phyloP scores from a whole-genome alignment of 495 filamentous ascomycete genomes.

The Aspergillus coremiiformis region DNA sequence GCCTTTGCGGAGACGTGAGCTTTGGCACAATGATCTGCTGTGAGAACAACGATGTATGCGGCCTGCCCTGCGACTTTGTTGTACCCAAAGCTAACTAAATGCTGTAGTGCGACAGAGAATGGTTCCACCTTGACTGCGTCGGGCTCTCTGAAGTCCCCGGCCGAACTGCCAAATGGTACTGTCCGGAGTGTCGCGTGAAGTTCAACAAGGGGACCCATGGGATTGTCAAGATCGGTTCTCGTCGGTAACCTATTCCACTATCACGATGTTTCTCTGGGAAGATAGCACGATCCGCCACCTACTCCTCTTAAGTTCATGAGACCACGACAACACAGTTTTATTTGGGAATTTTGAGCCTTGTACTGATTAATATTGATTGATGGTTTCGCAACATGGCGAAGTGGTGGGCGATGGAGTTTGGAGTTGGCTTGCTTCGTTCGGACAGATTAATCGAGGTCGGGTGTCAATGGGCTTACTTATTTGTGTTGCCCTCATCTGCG shows the following conservation, averaged over 20 bases:
- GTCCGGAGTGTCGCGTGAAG: constrained; percentile 71
- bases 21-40: constrained; percentile 94
- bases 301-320: constrained; percentile 17
- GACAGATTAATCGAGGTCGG: background rate
- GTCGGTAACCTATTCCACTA: constrained; percentile 15
- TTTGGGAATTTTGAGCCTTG: constrained; percentile 6
- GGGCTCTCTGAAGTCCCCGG: constrained; percentile 67
- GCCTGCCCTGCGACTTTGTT: constrained; percentile 6
- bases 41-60: constrained; percentile 80
- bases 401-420: constrained; percentile 8
- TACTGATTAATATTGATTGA: background rate
- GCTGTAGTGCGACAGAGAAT: constrained; percentile 61
- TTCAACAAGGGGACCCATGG: constrained; percentile 49
- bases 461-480: background rate
- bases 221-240: constrained; percentile 29
- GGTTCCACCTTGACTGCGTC: constrained; percentile 93
- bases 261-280: background rate
- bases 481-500: background rate
- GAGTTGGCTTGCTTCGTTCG: background rate
- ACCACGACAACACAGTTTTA: constrained; percentile 19
- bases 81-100: constrained; percentile 16
- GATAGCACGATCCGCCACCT: background rate
- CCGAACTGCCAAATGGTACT: constrained; percentile 87
- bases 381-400: constrained; percentile 11
- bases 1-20: constrained; percentile 84